phyloP scores from a whole-genome alignment of 768 basidiomycete genomes.

The Rubroboletus pulcherrimus region DNA sequence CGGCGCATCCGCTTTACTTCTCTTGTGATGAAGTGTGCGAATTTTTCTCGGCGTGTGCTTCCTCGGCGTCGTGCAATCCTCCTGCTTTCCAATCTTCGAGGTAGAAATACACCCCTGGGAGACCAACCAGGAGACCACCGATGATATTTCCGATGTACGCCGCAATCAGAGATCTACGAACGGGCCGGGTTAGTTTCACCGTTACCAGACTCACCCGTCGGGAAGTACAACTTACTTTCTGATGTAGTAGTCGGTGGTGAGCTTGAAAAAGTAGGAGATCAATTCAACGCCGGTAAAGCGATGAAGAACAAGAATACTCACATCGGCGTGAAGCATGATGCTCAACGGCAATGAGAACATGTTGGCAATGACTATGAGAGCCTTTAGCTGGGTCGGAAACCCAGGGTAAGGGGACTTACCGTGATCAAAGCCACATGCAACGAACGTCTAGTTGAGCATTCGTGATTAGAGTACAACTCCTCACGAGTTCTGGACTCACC shows the following conservation, averaged over 20 bases:
- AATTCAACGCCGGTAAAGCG: neutral
- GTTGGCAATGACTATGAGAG: slow-evolving; percentile 57
- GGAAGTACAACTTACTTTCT: slow-evolving; percentile 46
- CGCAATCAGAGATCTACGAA: slow-evolving; percentile 57
- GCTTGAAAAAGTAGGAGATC: slow-evolving; percentile 11
- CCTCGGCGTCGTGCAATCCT: slow-evolving; percentile 40
- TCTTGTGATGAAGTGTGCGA: slow-evolving; percentile 10
- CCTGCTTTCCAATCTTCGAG: slow-evolving; percentile 46
- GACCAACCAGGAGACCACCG: slow-evolving; percentile 58
- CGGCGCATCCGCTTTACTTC: neutral
- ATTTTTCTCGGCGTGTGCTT: slow-evolving; percentile 20
- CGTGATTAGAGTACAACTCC: neutral
- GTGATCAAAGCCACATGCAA: slow-evolving; percentile 69
- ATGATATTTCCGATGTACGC: slow-evolving; percentile 64
- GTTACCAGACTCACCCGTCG: neutral
- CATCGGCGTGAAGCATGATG: slow-evolving; percentile 66
- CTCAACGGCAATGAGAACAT: slow-evolving; percentile 72
- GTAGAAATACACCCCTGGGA: slow-evolving; percentile 65
- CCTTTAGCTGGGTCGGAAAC: neutral
- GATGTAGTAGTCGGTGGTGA: slow-evolving; percentile 51
- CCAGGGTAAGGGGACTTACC: slow-evolving; percentile 35
- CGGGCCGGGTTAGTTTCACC: neutral
- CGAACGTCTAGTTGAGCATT: slow-evolving; percentile 49
- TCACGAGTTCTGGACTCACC: slow-evolving; percentile 36
- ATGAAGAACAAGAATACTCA: slow-evolving; percentile 31